Conservation (phyloP, 371 early-diverging fungal species). For the Mortierella sp. region DNA sequence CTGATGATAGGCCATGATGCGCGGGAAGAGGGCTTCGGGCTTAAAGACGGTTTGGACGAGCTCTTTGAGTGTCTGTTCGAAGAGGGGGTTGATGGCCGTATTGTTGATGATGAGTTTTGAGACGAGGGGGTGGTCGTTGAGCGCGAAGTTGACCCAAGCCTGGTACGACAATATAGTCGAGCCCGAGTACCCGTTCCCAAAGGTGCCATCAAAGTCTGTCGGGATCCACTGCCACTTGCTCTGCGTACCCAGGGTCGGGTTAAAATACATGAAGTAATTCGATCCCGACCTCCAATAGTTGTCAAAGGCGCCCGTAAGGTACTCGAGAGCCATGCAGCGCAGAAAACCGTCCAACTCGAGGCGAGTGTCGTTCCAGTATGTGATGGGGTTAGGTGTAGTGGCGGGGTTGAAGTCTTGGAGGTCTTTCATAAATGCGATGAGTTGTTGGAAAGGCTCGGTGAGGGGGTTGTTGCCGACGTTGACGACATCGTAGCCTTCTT, state of each 20-base stretch:
- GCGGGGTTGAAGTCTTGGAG: conserved; percentile 21
- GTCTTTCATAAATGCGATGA: conserved; percentile 28
- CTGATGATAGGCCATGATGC: conserved; percentile 61
- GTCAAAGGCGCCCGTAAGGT: conserved; percentile 19
- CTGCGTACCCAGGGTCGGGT: not conserved
- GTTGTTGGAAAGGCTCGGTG: conserved; percentile 15
- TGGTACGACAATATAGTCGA: conserved; percentile 1
- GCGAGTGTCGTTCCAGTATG: conserved; percentile 16
- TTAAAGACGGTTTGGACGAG: conserved; percentile 66
- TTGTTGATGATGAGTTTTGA: too few relatives aligned
- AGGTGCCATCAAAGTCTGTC: conserved; percentile 17
- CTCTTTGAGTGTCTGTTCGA: conserved; percentile 62
- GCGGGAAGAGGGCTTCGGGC: conserved; percentile 61
- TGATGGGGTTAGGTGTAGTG: not conserved
- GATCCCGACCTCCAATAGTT: conserved; percentile 17
- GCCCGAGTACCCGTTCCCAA: conserved; percentile 54
- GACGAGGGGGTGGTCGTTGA: too few relatives aligned
- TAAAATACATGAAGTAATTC: conserved; percentile 31
- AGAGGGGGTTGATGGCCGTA: conserved; percentile 39
- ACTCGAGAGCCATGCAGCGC: conserved; percentile 25
- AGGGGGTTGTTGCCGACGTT: conserved; percentile 4
- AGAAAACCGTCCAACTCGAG: conserved; percentile 22
- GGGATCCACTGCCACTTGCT: conserved; percentile 27
- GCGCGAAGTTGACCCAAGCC: not conserved
- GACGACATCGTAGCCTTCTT: conserved; percentile 8